phyloP scores from a whole-genome alignment of 2,329 filamentous ascomycete genomes.

The Waltergamsia citrina region DNA sequence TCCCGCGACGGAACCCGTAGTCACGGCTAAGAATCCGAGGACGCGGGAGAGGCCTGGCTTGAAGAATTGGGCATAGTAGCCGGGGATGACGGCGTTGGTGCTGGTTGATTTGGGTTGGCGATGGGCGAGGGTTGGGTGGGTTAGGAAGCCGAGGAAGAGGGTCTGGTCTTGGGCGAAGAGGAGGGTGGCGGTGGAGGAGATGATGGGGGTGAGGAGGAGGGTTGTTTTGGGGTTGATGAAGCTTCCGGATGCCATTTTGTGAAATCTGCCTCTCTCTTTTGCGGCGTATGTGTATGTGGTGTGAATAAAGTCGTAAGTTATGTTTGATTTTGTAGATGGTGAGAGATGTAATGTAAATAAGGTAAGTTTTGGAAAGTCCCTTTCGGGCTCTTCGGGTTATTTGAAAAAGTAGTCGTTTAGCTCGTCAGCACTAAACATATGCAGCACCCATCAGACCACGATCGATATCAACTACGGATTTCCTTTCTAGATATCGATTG shows the following conservation, averaged over 20 bases:
- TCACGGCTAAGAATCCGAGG: constrained; percentile 21
- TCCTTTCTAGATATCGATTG: too few species aligned
- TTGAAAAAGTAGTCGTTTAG: too few species aligned
- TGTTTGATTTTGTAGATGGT: too few species aligned
- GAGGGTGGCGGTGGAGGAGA: constrained; percentile 36
- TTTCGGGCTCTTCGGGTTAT: too few species aligned
- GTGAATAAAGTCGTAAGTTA: too few species aligned
- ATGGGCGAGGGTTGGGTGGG: constrained; percentile 9
- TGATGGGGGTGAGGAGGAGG: constrained; percentile 32
- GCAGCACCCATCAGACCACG: too few species aligned
- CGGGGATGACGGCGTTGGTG: constrained; percentile 26
- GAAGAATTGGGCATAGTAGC: constrained; percentile 33
- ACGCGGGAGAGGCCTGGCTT: constrained; percentile 20
- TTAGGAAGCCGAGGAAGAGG: constrained; percentile 28
- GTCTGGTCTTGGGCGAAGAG: constrained; percentile 34
- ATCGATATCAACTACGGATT: too few species aligned
- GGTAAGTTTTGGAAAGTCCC: too few species aligned
- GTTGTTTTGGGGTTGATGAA: constrained; percentile 25
- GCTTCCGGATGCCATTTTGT: constrained; percentile 24
- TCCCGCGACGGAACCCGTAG: constrained; percentile 17
- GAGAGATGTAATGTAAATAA: too few species aligned
- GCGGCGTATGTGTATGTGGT: too few species aligned
- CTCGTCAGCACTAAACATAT: too few species aligned
- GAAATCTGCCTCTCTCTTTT: too few species aligned
- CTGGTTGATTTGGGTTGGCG: constrained; percentile 7